These are phyloP conservation scores for Fraxinus anomala DNA, from an alignment of 257 asterid genomes.

Conservation along the genomic window DNA sequence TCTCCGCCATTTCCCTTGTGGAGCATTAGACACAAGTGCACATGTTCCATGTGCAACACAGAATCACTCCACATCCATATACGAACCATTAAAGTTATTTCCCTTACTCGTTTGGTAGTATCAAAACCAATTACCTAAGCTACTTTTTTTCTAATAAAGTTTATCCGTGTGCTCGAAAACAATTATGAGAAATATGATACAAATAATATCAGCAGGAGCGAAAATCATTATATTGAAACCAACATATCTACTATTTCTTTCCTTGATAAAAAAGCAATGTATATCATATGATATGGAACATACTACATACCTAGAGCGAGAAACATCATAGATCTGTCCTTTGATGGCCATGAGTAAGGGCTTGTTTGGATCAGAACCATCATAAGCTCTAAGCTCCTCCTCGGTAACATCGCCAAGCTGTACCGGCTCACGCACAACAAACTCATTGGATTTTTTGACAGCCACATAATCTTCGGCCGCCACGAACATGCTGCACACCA, in stretches of 20 bases:
- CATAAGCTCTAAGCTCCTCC: slow-evolving; percentile 68
- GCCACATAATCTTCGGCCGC: slow-evolving; percentile 67
- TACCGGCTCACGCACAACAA: slow-evolving; percentile 60
- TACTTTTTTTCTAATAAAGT: background rate
- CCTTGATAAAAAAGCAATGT: background rate
- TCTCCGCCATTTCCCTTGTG: background rate
- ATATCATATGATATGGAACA: background rate
- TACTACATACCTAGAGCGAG: slow-evolving; percentile 67
- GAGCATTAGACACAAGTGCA: background rate
- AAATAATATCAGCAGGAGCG: background rate
- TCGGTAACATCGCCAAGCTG: slow-evolving; percentile 76
- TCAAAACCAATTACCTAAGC: background rate
- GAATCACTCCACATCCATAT: background rate
- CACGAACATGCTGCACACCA: slow-evolving; percentile 68
- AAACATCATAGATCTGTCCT: slow-evolving; percentile 89
- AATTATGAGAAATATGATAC: background rate
- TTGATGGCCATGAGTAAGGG: slow-evolving; percentile 91
- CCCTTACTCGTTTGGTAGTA: background rate
- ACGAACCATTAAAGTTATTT: background rate
- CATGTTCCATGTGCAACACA: background rate
- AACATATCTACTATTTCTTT: background rate
- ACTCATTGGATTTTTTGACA: slow-evolving; percentile 57
- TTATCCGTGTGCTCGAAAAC: background rate
- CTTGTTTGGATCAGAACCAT: slow-evolving; percentile 73
- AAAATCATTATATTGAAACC: background rate